Conservation (phyloP, 805 yeast genomes). For the Lachancea thermotolerans region DNA sequence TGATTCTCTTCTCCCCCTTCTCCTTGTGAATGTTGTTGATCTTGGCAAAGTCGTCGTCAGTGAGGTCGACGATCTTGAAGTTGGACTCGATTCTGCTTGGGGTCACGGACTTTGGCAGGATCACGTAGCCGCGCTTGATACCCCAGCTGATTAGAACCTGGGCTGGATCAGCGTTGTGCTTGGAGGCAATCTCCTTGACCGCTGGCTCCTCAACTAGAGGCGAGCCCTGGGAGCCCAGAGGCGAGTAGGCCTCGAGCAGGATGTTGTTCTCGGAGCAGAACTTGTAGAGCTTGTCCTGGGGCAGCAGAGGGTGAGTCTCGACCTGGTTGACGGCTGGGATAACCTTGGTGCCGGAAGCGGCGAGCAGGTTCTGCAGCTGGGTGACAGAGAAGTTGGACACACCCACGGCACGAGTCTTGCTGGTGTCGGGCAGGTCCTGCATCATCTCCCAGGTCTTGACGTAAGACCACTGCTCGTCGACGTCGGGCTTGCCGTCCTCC, state of each 20-base stretch:
- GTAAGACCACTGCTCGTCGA: constrained; percentile 36
- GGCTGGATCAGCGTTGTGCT: constrained; percentile 38
- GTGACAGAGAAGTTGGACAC: constrained; percentile 63
- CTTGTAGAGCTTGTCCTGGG: constrained; percentile 52
- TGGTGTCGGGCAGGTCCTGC: constrained; percentile 51
- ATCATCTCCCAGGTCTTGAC: constrained; percentile 55
- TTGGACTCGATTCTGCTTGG: constrained; percentile 38
- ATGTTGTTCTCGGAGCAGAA: constrained; percentile 49
- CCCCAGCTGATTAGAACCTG: constrained; percentile 55
- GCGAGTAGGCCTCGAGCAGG: constrained; percentile 67
- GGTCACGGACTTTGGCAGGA: constrained; percentile 45
- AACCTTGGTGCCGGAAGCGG: constrained; percentile 40
- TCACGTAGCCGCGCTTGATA: constrained; percentile 47
- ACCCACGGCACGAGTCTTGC: constrained; percentile 60
- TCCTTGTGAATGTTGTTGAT: constrained; percentile 22
- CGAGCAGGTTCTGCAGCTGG: constrained; percentile 45
- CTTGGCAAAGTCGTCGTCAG: constrained; percentile 33
- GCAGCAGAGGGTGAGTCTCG: constrained; percentile 68
- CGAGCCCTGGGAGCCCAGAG: constrained; percentile 57
- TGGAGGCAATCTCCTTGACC: constrained; percentile 40
- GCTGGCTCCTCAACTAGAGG: constrained; percentile 45
- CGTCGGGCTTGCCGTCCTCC: constrained; percentile 35
- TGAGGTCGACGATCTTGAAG: constrained; percentile 28
- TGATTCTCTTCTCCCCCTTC: constrained; percentile 30
- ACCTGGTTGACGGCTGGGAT: constrained; percentile 70